Evolutionary conservation across 2,329 filamentous ascomycete genomes (phyloP).

Genomic region (Aspergillus phoenicis): DNA sequence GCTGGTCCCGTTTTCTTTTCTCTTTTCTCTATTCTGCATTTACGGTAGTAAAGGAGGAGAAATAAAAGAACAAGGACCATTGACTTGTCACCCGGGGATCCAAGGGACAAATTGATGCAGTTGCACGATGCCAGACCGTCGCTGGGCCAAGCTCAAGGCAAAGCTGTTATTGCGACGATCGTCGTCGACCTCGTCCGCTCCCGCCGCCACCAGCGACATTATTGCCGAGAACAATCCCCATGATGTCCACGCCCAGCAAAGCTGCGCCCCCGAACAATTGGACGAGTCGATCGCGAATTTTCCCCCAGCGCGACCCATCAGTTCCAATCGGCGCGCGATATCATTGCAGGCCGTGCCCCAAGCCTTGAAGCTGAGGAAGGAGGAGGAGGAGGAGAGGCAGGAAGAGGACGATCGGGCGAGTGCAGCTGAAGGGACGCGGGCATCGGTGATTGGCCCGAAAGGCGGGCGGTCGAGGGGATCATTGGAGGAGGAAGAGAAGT

Average conservation of each 20-base stretch:
- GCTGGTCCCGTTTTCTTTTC: not conserved
- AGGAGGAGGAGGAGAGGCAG: too few relatives aligned
- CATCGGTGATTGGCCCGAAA: not conserved
- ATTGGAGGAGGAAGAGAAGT: constrained; percentile 1
- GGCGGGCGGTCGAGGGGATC: constrained; percentile 9
- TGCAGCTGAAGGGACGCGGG: not conserved
- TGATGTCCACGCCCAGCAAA: not conserved
- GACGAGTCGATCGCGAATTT: not conserved
- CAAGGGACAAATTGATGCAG: not conserved
- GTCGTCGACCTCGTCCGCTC: constrained; percentile 32
- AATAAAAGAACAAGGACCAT: not conserved
- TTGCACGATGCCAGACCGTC: constrained; percentile 35
- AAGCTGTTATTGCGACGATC: constrained; percentile 37
- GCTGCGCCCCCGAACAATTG: not conserved
- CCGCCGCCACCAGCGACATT: constrained; percentile 13
- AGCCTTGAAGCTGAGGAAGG: not conserved
- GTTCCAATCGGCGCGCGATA: not conserved
- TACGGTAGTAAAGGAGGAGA: not conserved
- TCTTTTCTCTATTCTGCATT: not conserved
- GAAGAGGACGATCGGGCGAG: not conserved
- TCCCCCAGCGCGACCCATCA: not conserved
- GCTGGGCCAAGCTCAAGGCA: constrained; percentile 39
- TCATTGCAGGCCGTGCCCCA: not conserved
- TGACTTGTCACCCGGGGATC: too few relatives aligned
- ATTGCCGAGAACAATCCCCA: constrained; percentile 1